Conservation (phyloP, 345 rosid genomes). For the Streptanthus diversifolius region DNA sequence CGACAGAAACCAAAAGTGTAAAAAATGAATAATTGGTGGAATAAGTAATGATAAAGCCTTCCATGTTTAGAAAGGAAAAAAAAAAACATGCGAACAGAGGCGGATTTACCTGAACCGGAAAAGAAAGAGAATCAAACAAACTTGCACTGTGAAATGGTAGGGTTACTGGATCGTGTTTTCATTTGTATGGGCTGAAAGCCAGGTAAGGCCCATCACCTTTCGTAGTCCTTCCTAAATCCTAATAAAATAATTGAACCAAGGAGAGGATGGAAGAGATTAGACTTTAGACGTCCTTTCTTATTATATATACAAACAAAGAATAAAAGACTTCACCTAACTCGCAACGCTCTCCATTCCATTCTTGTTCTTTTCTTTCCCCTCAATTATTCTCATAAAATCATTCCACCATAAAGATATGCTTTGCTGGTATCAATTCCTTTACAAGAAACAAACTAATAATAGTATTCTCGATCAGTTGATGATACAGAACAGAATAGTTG, state of each 20-base stretch:
- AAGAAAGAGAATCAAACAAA: too few relatives aligned
- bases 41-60: too few relatives aligned
- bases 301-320: not conserved
- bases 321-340: conserved; percentile 28
- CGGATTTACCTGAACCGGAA: too few relatives aligned
- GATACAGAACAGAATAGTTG: not conserved
- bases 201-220: not conserved
- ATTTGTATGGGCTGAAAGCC: not conserved
- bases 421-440: not conserved
- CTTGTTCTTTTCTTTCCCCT: conserved; percentile 6
- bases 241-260: too few relatives aligned
- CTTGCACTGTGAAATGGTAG: too few relatives aligned
- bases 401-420: not conserved
- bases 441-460: not conserved
- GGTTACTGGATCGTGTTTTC: not conserved
- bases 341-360: conserved; percentile 13
- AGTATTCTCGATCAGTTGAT: too few relatives aligned
- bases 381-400: conserved; percentile 1
- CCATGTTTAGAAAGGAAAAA: too few relatives aligned
- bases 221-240: too few relatives aligned
- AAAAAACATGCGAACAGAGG: too few relatives aligned
- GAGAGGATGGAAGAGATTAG: conserved; percentile 9
- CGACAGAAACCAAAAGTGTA: too few relatives aligned
- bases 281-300: not conserved
- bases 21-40: too few relatives aligned